These are phyloP conservation scores for Tulasnella sp. DNA, from an alignment of 768 basidiomycete genomes.

Conservation along the genomic window DNA sequence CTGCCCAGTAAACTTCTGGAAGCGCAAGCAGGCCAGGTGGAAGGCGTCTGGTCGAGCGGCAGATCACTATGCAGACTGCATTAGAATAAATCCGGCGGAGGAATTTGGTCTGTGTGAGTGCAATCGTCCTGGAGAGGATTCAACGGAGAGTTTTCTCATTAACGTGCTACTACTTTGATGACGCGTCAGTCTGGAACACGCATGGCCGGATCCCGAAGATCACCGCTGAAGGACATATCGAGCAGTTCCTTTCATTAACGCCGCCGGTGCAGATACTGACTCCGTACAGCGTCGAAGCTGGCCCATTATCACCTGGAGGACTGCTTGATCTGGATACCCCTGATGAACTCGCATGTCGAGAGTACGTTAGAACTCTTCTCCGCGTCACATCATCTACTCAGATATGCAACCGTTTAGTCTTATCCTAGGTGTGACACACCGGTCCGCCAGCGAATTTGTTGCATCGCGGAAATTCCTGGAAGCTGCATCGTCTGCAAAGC, in stretches of 20 bases:
- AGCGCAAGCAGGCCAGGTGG: constrained; percentile 48
- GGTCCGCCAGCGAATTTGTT: neutral
- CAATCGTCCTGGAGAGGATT: too few species aligned
- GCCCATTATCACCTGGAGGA: neutral
- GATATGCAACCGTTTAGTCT: neutral
- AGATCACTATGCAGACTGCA: constrained; percentile 41
- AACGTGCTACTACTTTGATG: neutral
- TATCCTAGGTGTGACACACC: constrained; percentile 15
- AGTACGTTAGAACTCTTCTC: neutral
- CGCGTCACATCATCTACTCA: neutral
- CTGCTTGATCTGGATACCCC: constrained; percentile 12
- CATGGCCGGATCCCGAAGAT: constrained; percentile 47
- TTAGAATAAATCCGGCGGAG: constrained; percentile 48
- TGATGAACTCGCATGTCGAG: constrained; percentile 13
- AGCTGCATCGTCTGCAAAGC: neutral
- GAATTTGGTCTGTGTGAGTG: constrained; percentile 62
- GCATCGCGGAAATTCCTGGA: constrained; percentile 5
- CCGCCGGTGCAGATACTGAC: constrained; percentile 33
- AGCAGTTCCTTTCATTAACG: constrained; percentile 40
- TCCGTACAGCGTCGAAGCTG: neutral
- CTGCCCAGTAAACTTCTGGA: constrained; percentile 61
- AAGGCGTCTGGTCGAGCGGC: constrained; percentile 34
- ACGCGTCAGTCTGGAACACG: constrained; percentile 60
- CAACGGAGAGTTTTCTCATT: too few species aligned
- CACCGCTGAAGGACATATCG: constrained; percentile 50